phyloP scores from a whole-genome alignment of 2,329 filamentous ascomycete species.

The Trichoderma hamatum region DNA sequence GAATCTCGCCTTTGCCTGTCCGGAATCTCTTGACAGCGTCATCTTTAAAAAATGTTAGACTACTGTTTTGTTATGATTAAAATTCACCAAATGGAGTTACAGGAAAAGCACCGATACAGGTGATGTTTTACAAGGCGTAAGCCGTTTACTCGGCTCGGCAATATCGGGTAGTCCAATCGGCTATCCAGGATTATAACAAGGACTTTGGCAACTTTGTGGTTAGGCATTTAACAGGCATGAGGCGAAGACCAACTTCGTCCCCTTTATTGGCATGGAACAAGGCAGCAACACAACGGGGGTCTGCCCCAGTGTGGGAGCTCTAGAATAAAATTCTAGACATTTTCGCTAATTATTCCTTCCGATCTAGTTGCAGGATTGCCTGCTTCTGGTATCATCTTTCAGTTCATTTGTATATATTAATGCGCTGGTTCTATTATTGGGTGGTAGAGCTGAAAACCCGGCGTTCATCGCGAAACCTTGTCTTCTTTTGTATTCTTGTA shows the following conservation, averaged over 20 bases:
- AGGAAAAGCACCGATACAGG: not conserved
- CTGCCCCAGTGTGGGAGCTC: not conserved
- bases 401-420: not conserved
- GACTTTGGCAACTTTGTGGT: not conserved
- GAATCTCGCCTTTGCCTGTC: not conserved
- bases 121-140: not conserved
- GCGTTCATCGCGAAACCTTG: not conserved
- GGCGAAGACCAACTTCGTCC: not conserved
- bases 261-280: not conserved
- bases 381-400: not conserved
- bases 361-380: not conserved
- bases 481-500: not conserved
- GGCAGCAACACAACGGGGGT: not conserved
- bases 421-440: not conserved
- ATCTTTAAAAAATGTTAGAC: not conserved
- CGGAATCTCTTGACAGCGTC: not conserved
- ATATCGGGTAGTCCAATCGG: not conserved
- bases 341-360: not conserved
- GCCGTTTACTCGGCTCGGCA: not conserved
- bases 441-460: not conserved
- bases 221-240: not conserved
- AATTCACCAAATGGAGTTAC: not conserved
- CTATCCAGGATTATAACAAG: not conserved
- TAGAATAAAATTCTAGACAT: not conserved
- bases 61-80: not conserved